phyloP scores from a whole-genome alignment of 2,329 filamentous ascomycete species.

The Venturia pyrina region DNA sequence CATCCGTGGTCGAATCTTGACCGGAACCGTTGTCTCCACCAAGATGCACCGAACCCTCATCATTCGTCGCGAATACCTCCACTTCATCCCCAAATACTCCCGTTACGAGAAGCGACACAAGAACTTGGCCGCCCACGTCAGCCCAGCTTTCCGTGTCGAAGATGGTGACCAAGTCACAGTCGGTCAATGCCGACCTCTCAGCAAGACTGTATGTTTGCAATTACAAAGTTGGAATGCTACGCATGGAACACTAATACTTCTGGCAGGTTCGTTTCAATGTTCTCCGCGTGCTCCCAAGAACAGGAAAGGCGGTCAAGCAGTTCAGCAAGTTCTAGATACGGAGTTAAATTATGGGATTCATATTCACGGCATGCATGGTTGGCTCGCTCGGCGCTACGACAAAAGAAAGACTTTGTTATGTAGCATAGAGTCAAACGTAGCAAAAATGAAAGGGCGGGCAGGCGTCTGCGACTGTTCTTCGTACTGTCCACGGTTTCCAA shows the following conservation, averaged over 20 bases:
- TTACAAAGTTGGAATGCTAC: not conserved
- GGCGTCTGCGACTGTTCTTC: slow-evolving; percentile 6
- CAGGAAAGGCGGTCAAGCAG: slow-evolving; percentile 92
- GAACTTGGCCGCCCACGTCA: slow-evolving; percentile 98
- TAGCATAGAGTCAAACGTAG: slow-evolving; percentile 6
- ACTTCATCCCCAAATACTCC: slow-evolving; percentile 99
- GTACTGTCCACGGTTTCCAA: not conserved
- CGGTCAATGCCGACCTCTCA: slow-evolving; percentile 97
- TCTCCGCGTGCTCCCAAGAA: slow-evolving; percentile 94
- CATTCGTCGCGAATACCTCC: slow-evolving; percentile 99
- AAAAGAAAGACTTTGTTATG: not conserved
- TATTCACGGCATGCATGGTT: slow-evolving; percentile 6
- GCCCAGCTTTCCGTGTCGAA: slow-evolving; percentile 99
- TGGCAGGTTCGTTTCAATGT: slow-evolving; percentile 95
- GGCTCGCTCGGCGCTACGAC: not conserved
- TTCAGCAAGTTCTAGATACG: slow-evolving; percentile 88
- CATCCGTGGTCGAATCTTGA: slow-evolving; percentile 99
- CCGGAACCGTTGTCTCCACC: slow-evolving; percentile 96
- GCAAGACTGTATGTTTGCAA: slow-evolving; percentile 82
- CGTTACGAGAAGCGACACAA: slow-evolving; percentile 99
- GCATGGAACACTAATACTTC: not conserved
- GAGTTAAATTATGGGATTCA: slow-evolving; percentile 5
- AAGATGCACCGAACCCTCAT: slow-evolving; percentile 99
- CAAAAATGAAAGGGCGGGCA: slow-evolving; percentile 6
- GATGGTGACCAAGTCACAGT: slow-evolving; percentile 99